phyloP scores from a whole-genome alignment of 164 flowering plant genomes.

The Tetracentron sinense region DNA sequence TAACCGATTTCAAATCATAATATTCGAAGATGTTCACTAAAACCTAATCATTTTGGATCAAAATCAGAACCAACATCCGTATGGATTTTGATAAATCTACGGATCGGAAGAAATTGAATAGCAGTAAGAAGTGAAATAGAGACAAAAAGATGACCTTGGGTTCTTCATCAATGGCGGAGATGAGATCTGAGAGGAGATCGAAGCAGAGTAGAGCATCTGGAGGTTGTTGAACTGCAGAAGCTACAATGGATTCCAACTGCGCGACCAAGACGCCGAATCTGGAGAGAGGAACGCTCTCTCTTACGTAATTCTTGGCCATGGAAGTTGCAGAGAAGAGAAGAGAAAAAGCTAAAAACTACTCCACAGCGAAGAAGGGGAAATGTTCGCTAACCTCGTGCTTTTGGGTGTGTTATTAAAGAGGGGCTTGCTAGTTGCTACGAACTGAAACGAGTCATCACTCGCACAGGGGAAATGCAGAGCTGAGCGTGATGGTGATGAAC shows the following conservation, averaged over 20 bases:
- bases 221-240: constrained; percentile 79
- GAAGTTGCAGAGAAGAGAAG: neutral
- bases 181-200: constrained; percentile 97
- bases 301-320: constrained; percentile 64
- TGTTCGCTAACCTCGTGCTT: too few relatives aligned
- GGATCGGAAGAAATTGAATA: neutral
- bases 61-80: too few relatives aligned
- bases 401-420: too few relatives aligned
- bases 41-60: too few relatives aligned
- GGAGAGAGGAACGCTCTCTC: constrained; percentile 76
- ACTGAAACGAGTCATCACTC: too few relatives aligned
- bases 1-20: neutral
- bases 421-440: too few relatives aligned
- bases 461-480: too few relatives aligned
- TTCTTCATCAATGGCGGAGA: constrained; percentile 82
- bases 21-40: too few relatives aligned
- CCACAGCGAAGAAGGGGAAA: too few relatives aligned
- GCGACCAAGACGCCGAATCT: constrained; percentile 91
- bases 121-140: neutral
- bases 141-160: constrained; percentile 53
- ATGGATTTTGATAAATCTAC: neutral
- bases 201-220: constrained; percentile 93
- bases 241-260: constrained; percentile 88
- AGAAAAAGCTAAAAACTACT: too few relatives aligned
- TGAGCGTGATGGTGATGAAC: too few relatives aligned